Conservation (phyloP, 1,284 basidiomycete species). For the Tilletia indica region DNA sequence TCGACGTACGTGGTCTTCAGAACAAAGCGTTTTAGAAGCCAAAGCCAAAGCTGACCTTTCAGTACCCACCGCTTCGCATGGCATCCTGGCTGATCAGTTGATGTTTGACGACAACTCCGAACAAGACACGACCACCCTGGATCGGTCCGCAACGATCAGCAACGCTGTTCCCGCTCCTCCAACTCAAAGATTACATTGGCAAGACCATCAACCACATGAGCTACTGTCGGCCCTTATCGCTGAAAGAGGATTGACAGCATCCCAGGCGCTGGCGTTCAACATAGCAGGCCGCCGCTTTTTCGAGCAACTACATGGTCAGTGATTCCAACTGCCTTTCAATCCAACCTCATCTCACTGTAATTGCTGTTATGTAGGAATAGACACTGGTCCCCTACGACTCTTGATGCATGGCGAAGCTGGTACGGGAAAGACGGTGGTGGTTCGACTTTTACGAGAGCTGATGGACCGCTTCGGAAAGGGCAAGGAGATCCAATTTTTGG, state of each 20-base stretch:
- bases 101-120: no score
- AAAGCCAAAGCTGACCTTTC: no score
- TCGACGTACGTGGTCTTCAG: no score
- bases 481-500: not conserved
- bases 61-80: no score
- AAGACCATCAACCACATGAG: not conserved
- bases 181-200: no score
- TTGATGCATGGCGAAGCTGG: not conserved
- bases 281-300: not conserved
- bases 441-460: not conserved
- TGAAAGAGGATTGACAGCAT: not conserved
- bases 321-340: no score
- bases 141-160: no score
- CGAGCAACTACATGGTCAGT: not conserved
- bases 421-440: no score
- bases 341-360: not conserved
- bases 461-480: not conserved
- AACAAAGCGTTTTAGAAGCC: no score
- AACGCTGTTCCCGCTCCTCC: no score
- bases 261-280: not conserved
- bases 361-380: not conserved
- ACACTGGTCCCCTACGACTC: not conserved
- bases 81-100: no score
- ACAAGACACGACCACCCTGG: no score
- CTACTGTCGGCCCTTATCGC: not conserved